Conservation (phyloP, 331 rosid genomes). For the Spiraea crenata region DNA sequence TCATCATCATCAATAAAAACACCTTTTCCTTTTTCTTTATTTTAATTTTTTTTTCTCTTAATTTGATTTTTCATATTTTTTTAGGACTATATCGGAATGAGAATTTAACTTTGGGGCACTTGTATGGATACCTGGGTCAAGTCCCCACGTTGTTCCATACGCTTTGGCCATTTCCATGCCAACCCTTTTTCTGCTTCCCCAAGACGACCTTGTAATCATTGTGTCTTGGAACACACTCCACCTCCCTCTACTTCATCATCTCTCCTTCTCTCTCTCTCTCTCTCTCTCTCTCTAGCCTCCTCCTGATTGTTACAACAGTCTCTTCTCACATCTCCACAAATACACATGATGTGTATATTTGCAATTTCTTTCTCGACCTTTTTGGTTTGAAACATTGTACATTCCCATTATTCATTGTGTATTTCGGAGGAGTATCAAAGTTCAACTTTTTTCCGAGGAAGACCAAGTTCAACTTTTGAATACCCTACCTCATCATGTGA, state of each 20-base stretch:
- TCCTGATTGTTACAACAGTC: conserved; percentile 29
- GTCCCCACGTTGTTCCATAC: conserved; percentile 86
- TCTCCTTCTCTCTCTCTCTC: conserved; percentile 24
- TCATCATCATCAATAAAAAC: conserved; percentile 59
- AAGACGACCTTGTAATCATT: conserved; percentile 94
- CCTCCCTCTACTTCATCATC: conserved; percentile 25
- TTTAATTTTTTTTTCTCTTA: background rate
- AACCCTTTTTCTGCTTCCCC: conserved; percentile 83
- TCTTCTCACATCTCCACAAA: conserved; percentile 24
- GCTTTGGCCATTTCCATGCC: conserved; percentile 79
- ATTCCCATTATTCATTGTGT: background rate
- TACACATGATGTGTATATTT: background rate
- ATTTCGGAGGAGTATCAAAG: background rate
- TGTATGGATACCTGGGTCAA: conserved; percentile 49
- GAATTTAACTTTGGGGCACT: no score
- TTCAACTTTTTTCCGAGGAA: no score
- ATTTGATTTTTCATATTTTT: background rate
- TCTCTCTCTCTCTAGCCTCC: conserved; percentile 26
- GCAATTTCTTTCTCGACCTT: background rate
- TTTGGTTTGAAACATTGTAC: background rate
- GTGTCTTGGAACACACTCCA: conserved; percentile 96
- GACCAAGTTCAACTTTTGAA: no score
- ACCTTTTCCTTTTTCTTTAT: conserved; percentile 2
- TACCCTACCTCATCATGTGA: no score
- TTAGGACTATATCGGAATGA: no score